Conservation (phyloP, 768 basidiomycete species). For the Floccularia luteovirens region DNA sequence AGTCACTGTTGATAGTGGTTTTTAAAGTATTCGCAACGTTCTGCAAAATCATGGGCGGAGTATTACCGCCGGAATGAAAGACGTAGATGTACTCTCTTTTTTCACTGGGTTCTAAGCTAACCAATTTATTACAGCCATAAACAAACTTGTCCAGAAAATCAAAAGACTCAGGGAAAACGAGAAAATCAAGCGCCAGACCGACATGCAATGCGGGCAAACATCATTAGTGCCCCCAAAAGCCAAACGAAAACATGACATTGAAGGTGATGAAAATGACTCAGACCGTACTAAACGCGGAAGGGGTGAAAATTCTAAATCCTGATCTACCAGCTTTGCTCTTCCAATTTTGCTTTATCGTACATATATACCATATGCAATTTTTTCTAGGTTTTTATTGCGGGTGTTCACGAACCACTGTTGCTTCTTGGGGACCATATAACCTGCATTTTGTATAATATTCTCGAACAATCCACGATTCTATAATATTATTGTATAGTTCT, state of each 20-base stretch:
- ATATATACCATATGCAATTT: constrained; percentile 8
- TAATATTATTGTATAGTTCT: constrained; percentile 6
- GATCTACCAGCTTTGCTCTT: neutral
- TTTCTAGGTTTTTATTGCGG: constrained; percentile 3
- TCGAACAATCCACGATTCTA: neutral
- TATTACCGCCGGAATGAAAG: constrained; percentile 45
- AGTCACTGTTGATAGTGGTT: constrained; percentile 3
- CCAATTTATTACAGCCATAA: constrained; percentile 19
- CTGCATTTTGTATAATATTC: neutral
- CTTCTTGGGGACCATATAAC: constrained; percentile 3
- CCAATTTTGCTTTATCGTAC: neutral
- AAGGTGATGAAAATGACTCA: constrained; percentile 14
- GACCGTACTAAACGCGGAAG: constrained; percentile 16
- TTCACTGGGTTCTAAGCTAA: neutral
- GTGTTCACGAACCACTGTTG: too few species aligned
- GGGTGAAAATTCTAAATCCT: constrained; percentile 9
- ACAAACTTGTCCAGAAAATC: constrained; percentile 30
- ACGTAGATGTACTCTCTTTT: constrained; percentile 25
- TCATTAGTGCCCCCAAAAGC: constrained; percentile 15
- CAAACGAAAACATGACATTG: constrained; percentile 27
- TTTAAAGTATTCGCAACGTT: constrained; percentile 45
- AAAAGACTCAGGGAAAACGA: constrained; percentile 16
- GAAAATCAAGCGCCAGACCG: constrained; percentile 9
- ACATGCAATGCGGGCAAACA: constrained; percentile 22
- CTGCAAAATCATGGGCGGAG: constrained; percentile 53